Conservation (phyloP, 495 filamentous ascomycete species). For the Clohesyomyces aquaticus region DNA sequence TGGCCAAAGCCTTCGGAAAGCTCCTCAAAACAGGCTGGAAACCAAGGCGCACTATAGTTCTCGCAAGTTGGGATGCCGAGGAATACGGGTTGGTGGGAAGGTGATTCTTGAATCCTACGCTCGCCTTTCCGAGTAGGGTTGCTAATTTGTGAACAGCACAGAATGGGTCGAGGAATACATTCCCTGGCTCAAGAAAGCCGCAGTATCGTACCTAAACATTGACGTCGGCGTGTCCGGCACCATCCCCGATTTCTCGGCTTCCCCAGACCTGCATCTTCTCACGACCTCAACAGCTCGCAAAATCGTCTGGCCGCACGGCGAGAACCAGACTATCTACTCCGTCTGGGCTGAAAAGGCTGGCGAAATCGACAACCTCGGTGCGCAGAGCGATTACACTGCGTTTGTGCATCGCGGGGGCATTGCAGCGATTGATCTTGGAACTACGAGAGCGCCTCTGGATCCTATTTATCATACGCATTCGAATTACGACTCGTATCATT, state of each 20-base stretch:
- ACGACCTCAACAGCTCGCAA: slow-evolving; percentile 36
- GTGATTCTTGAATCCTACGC: too few species aligned
- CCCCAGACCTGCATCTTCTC: slow-evolving; percentile 41
- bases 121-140: too few species aligned
- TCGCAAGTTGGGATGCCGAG: slow-evolving; percentile 46
- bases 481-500: slow-evolving; percentile 45
- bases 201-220: slow-evolving; percentile 69
- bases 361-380: slow-evolving; percentile 41
- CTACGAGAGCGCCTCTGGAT: slow-evolving; percentile 30
- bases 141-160: too few species aligned
- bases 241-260: slow-evolving; percentile 34
- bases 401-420: slow-evolving; percentile 45
- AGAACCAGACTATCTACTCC: slow-evolving; percentile 47
- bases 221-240: slow-evolving; percentile 61
- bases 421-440: slow-evolving; percentile 41
- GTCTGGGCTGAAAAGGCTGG: slow-evolving; percentile 39
- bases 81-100: slow-evolving; percentile 59
- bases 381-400: slow-evolving; percentile 42
- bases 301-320: slow-evolving; percentile 35
- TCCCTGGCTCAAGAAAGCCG: slow-evolving; percentile 40
- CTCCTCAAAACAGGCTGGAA: slow-evolving; percentile 53
- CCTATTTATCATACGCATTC: slow-evolving; percentile 46
- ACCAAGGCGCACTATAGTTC: slow-evolving; percentile 46
- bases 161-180: slow-evolving; percentile 48
- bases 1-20: slow-evolving; percentile 49